Base-by-base conservation (phyloP, 352 stramenopile species). In the Globisporangium megalacanthum region DNA sequence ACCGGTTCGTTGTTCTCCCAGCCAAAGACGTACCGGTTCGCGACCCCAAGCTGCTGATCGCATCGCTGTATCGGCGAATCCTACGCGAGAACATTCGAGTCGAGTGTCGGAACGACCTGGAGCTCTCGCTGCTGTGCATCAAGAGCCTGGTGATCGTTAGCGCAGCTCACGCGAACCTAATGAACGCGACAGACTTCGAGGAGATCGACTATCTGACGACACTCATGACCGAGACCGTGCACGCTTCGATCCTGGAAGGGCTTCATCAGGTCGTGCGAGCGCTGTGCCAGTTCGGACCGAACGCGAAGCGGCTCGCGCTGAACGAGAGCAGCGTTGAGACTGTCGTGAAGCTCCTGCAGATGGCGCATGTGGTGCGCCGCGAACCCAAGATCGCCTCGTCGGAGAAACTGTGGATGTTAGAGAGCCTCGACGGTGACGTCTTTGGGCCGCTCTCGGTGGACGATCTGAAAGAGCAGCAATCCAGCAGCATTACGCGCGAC, bases 61-160 rank as follows among this genome's bases (percentile, higher is more conserved):
- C 66, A 15, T 68, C 75, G 9, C 56, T 94, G 14, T 94, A 94
- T 63, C 77, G 80, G 48, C 70, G 84, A 2, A 81, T 94, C 17
- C 51, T 95, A 9, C 79, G 82, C 11, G 86, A 95, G 62, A 89
- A 83, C 35, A 77, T 89, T 15, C 72, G 77, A 35, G 83, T 77
- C 5, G 83, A 93, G 53, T 79, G 79, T 47, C 69, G 77, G 42
- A 64, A 86, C 52, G 68, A 94, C n/a, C 54, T 88, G 39, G 67
- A 83, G 10, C 76, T 73, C 41, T 83, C 77, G 11, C 63, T 92
- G 13, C 49, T 76, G 25, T 90, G 81, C 52, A 70, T 89, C 1
- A 80, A 85, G 33, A 77, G 75, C 15, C 66, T 94, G 49, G 54
- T 71, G 29, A 78, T 92, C 37, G 77, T 94, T 1, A 73, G 73